These are phyloP conservation scores for Sporothrix schenckii DNA, from an alignment of 2,329 filamentous ascomycete species.

Conservation along the genomic window DNA sequence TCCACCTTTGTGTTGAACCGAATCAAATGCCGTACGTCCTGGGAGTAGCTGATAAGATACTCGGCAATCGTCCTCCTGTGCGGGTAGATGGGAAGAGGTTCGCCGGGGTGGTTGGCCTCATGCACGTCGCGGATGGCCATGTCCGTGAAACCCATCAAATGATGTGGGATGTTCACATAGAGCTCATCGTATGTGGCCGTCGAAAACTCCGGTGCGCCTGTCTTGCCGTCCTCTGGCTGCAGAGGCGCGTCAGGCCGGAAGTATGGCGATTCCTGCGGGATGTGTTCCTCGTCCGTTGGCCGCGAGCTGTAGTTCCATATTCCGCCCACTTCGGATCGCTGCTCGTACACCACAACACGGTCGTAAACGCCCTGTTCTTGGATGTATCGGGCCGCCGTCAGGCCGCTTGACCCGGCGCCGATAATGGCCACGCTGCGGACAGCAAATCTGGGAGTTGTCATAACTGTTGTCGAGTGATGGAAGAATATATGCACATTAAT, in stretches of 20 bases:
- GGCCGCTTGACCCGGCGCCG: conserved; percentile 78
- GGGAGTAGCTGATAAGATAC: conserved; percentile 74
- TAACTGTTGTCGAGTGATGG: conserved; percentile 25
- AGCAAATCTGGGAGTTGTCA: conserved; percentile 47
- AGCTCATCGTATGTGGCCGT: conserved; percentile 81
- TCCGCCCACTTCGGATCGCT: conserved; percentile 74
- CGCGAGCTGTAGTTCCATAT: conserved; percentile 78
- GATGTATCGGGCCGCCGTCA: conserved; percentile 80
- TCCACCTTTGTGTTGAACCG: conserved; percentile 70
- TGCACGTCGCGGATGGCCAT: conserved; percentile 57
- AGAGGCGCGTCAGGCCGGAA: conserved; percentile 66
- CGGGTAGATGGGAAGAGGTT: conserved; percentile 67
- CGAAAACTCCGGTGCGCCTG: conserved; percentile 63
- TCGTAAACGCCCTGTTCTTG: conserved; percentile 68
- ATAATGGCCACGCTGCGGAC: conserved; percentile 73
- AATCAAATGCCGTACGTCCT: conserved; percentile 68
- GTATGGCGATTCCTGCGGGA: conserved; percentile 72
- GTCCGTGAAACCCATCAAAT: conserved; percentile 79
- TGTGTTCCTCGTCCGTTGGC: conserved; percentile 51
- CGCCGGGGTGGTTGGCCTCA: conserved; percentile 47
- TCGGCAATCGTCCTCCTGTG: conserved; percentile 68
- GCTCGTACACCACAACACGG: conserved; percentile 77
- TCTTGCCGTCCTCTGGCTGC: conserved; percentile 45
- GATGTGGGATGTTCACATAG: conserved; percentile 83
- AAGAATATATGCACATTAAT: neutral